A percentile compares a stretch with the other conserved stretches of the same genome.
These are phyloP conservation scores for Fraxinus nigra DNA, from an alignment of 305 asterid species.

Conservation along the genomic window DNA sequence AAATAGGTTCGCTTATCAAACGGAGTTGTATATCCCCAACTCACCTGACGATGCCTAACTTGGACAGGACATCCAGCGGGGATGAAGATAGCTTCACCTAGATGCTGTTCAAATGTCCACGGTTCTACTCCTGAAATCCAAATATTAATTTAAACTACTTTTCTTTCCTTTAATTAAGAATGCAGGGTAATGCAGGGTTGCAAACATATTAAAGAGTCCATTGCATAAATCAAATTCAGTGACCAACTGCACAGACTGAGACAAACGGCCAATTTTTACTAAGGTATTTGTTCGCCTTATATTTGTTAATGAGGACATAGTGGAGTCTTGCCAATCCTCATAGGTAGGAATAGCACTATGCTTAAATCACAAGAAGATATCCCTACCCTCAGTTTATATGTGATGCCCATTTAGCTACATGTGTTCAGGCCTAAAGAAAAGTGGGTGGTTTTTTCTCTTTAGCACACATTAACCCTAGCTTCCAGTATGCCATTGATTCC, in stretches of 20 bases:
- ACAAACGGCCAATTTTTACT: neutral
- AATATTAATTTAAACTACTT: neutral
- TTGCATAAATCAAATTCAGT: neutral
- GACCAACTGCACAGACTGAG: neutral
- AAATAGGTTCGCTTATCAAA: neutral
- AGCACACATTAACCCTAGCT: neutral
- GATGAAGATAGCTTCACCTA: constrained; percentile 82
- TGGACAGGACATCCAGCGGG: constrained; percentile 98
- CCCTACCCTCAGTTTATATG: neutral
- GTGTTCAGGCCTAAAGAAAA: neutral
- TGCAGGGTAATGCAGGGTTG: neutral
- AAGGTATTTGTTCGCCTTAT: neutral
- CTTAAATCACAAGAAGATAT: neutral
- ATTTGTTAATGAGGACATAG: neutral
- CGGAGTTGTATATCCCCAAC: constrained; percentile 22
- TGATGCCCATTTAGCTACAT: neutral
- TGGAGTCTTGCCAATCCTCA: neutral
- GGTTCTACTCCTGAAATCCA: constrained; percentile 74
- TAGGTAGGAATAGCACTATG: neutral
- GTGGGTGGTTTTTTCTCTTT: neutral
- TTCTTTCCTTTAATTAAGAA: neutral
- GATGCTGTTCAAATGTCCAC: constrained; percentile 85
- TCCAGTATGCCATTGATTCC: neutral
- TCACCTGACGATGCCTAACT: constrained; percentile 87
- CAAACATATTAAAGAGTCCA: neutral